Base-by-base conservation (phyloP, 495 filamentous ascomycete species). In the Podospora pseudocomata region DNA sequence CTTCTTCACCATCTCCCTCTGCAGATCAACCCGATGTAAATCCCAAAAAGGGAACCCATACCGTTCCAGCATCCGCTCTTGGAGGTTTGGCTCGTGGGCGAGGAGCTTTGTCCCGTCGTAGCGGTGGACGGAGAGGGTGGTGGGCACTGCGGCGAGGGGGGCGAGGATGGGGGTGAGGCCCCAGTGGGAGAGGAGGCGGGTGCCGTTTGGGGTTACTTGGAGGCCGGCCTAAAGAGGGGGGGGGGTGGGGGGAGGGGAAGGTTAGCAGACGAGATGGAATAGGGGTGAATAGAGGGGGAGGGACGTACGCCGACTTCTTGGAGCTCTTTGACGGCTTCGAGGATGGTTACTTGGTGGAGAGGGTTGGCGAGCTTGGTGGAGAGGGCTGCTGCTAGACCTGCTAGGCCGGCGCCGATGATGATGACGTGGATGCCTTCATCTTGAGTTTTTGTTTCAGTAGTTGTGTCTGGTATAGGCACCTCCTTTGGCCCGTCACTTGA, bases 331-430 rank as follows among this genome's bases (percentile, higher is more conserved):
- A 76, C 79, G 7, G 82, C 77, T 71, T 89, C 87, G 61, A 84
- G 83, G 3, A 89, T 72, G 65, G 84, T 79, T 0, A 89, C 85
- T 60, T 79, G 69, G 70, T 89, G 86, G 2, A 70, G 65, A 0
- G 74, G 72, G 27, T 86, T 87, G 5, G 79, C 78, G 2, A 78
- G 78, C 65, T 83, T 80, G 19, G 88, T 74, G 2, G 86, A 83
- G 23, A 87, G 80, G 6, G 86, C 86, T n/a, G 85, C 80, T 9
- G 80, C 80, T 2, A 89, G 75, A 15, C 87, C 87, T n/a, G 81
- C 80, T 19, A 88, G 82, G 11, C 86, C 86, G 18, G 85, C 86
- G 20, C 86, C 86, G 61, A 86, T 81, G 58, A 88, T 78, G 34
- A 86, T 71, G 30, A 88, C 76, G 67, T 77, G 72, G 3, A 76